Evolutionary conservation across 805 yeast genomes (phyloP).

Genomic region (Grigorovia yakushimaensis): DNA sequence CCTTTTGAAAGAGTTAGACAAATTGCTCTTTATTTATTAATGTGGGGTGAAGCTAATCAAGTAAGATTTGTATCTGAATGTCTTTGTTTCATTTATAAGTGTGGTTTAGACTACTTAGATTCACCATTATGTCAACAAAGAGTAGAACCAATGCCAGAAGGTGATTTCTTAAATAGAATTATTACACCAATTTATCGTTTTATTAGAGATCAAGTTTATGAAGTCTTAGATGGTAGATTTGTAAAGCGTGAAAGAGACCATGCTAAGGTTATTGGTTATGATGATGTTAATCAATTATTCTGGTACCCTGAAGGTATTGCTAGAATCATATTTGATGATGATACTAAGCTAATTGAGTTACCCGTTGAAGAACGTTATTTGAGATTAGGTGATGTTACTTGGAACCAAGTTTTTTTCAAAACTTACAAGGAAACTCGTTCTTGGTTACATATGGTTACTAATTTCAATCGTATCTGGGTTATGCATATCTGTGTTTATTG

Average conservation of each 20-base stretch:
- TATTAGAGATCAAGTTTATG: conserved; percentile 74
- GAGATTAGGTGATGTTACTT: conserved; percentile 82
- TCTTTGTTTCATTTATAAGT: conserved; percentile 88
- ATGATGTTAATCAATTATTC: conserved; percentile 95
- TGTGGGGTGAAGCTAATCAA: conserved; percentile 91
- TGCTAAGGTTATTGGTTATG: conserved; percentile 78
- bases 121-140: conserved; percentile 89
- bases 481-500: conserved; percentile 83
- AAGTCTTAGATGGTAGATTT: conserved; percentile 69
- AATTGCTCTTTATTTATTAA: conserved; percentile 58
- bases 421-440: conserved; percentile 94
- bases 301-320: conserved; percentile 99
- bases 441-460: conserved; percentile 92
- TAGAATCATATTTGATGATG: conserved; percentile 73
- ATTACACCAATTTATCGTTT: conserved; percentile 83
- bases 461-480: conserved; percentile 97
- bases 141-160: conserved; percentile 71
- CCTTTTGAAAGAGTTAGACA: conserved; percentile 79
- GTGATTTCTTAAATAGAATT: conserved; percentile 84
- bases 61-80: conserved; percentile 89
- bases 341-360: conserved; percentile 78
- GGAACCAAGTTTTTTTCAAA: conserved; percentile 89
- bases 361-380: conserved; percentile 84
- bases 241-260: conserved; percentile 82
- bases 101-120: conserved; percentile 80